phyloP scores from a whole-genome alignment of 441 rosid species.

The Adansonia rubrostipa region DNA sequence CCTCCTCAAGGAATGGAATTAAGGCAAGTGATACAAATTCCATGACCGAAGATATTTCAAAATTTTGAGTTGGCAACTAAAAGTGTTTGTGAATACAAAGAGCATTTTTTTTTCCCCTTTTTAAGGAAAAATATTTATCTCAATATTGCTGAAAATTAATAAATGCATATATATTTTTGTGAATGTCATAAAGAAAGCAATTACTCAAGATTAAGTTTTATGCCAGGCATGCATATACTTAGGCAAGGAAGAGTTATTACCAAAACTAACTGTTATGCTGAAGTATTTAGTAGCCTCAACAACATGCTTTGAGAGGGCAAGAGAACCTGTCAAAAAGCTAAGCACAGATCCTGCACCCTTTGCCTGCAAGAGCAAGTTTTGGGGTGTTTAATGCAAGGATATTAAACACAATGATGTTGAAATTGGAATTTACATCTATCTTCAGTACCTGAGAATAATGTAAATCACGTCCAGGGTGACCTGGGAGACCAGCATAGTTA shows the following conservation, averaged over 20 bases:
- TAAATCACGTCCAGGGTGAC: slow-evolving; percentile 78
- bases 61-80: background rate
- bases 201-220: background rate
- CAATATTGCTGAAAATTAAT: background rate
- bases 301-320: slow-evolving; percentile 79
- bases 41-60: background rate
- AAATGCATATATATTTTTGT: background rate
- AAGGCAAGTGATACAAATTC: background rate
- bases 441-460: slow-evolving; percentile 83
- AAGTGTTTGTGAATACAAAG: background rate
- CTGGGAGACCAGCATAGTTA: slow-evolving; percentile 81
- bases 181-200: background rate
- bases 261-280: slow-evolving; percentile 94
- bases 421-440: background rate
- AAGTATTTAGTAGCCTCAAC: slow-evolving; percentile 87
- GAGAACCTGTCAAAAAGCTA: slow-evolving; percentile 86
- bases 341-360: slow-evolving; percentile 93
- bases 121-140: background rate
- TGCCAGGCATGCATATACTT: slow-evolving; percentile 1
- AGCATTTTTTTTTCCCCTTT: background rate
- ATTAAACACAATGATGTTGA: background rate
- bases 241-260: slow-evolving; percentile 43
- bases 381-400: slow-evolving; percentile 6
- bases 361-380: slow-evolving; percentile 54
- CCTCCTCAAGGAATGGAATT: background rate